Percentiles rank a stretch among this genome's conserved stretches.
Evolutionary conservation across 805 yeast species (phyloP).

Genomic region (Isabelozyma gotoi): DNA sequence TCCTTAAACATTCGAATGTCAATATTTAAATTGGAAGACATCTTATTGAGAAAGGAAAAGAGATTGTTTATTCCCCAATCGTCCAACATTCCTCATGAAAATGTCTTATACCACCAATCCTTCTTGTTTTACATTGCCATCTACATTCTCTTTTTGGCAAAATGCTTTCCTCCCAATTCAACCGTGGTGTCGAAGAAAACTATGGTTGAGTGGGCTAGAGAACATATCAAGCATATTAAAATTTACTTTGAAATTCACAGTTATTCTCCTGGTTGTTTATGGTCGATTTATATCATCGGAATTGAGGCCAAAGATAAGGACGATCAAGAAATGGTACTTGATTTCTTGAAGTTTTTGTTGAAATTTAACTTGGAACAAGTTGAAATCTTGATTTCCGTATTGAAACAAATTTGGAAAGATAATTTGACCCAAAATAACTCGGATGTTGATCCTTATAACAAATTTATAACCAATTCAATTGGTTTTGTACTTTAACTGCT

Average conservation of each 20-base stretch:
- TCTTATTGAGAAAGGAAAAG: neutral
- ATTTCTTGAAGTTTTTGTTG: neutral
- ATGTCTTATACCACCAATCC: neutral
- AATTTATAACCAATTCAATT: neutral
- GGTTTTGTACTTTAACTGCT: neutral
- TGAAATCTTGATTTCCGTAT: neutral
- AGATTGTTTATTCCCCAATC: neutral
- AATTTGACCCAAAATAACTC: neutral
- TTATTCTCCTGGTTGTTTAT: constrained; percentile 2
- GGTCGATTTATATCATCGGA: constrained; percentile 1
- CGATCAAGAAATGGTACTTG: neutral
- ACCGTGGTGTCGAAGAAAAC: neutral
- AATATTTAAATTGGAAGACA: constrained; percentile 1
- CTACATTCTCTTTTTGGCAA: neutral
- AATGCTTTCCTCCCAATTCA: neutral
- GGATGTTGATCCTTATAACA: neutral
- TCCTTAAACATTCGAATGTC: neutral
- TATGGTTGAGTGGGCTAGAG: neutral
- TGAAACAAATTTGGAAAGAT: neutral
- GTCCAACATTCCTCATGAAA: neutral
- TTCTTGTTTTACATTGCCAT: constrained; percentile 1
- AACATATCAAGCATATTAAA: constrained; percentile 1
- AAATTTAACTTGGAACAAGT: neutral
- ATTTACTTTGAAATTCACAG: neutral
- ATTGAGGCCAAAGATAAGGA: neutral